A percentile compares a stretch with the other conserved stretches of the same genome.
phyloP scores from a whole-genome alignment of 768 basidiomycete genomes.

The Coprinellus micaceus region DNA sequence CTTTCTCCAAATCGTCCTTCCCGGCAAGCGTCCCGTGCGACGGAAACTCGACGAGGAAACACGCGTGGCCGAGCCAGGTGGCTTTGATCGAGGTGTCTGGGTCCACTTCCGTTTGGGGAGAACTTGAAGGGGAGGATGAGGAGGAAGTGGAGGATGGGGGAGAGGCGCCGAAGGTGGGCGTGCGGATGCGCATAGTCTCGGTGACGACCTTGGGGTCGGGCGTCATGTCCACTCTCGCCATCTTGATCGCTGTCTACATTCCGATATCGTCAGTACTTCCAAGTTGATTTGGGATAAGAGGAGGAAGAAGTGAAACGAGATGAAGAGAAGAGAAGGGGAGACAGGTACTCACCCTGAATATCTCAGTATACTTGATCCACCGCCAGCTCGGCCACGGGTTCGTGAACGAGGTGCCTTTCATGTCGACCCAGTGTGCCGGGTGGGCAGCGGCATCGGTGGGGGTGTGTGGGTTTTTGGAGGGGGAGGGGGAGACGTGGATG shows the following conservation, averaged over 20 bases:
- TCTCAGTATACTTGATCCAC: slow-evolving; percentile 12
- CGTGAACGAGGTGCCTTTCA: slow-evolving; percentile 17
- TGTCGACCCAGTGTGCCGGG: slow-evolving; percentile 25
- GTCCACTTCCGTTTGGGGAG: slow-evolving; percentile 3
- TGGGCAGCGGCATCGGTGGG: slow-evolving; percentile 1
- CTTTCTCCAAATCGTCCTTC: too few relatives aligned
- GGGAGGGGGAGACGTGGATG: not conserved
- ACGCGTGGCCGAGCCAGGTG: slow-evolving; percentile 57
- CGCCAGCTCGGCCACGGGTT: slow-evolving; percentile 30
- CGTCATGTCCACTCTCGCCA: slow-evolving; percentile 10
- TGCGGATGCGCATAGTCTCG: slow-evolving; percentile 27
- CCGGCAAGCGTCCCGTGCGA: slow-evolving; percentile 17
- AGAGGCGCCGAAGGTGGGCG: slow-evolving; percentile 38
- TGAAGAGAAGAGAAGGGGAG: not conserved
- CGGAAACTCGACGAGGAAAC: slow-evolving; percentile 50
- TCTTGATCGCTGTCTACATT: not conserved
- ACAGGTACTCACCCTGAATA: slow-evolving; percentile 13
- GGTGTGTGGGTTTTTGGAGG: not conserved
- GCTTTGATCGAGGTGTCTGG: slow-evolving; percentile 37
- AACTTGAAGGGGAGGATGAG: too few relatives aligned
- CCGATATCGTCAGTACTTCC: not conserved
- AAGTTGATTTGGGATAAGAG: not conserved
- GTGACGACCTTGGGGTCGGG: not conserved
- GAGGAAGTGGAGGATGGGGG: too few relatives aligned
- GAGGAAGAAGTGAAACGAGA: not conserved